These are phyloP conservation scores for Geotrichum citri-aurantii DNA, from an alignment of 1,139 yeast genomes.

Conservation along the genomic window DNA sequence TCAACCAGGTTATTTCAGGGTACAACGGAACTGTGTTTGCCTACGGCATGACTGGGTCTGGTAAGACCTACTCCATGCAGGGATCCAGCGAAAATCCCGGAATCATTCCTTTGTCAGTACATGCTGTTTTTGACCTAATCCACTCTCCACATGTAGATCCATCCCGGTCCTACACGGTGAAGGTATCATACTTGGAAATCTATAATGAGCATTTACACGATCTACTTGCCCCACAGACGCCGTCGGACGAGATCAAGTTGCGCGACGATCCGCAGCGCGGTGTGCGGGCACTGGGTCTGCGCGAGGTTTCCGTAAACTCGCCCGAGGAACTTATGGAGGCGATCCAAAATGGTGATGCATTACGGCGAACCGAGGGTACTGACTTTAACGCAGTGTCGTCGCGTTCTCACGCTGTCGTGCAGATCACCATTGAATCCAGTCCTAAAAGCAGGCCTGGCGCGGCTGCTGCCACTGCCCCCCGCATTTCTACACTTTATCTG, in stretches of 20 bases:
- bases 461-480: conserved; percentile 31
- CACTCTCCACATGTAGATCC: conserved; percentile 26
- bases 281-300: conserved; percentile 69
- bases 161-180: conserved; percentile 41
- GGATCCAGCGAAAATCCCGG: conserved; percentile 69
- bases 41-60: conserved; percentile 95
- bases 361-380: conserved; percentile 79
- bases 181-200: conserved; percentile 75
- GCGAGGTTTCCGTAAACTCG: conserved; percentile 51
- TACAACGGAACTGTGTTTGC: conserved; percentile 89
- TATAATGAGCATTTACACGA: conserved; percentile 85
- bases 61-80: conserved; percentile 88
- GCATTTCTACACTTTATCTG: conserved; percentile 61
- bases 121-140: conserved; percentile 53
- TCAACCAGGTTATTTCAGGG: conserved; percentile 66
- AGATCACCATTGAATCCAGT: conserved; percentile 49
- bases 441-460: conserved; percentile 29
- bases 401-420: conserved; percentile 88
- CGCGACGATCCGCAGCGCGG: conserved; percentile 73
- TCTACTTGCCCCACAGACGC: conserved; percentile 40
- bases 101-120: conserved; percentile 67
- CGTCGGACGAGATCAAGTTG: conserved; percentile 52
- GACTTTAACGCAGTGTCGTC: conserved; percentile 81
- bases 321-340: conserved; percentile 56
- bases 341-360: conserved; percentile 64